A percentile compares a stretch with the other conserved stretches of the same genome.
These are phyloP conservation scores for Xanthoconium stramineum DNA, from an alignment of 768 basidiomycete species.

Conservation along the genomic window DNA sequence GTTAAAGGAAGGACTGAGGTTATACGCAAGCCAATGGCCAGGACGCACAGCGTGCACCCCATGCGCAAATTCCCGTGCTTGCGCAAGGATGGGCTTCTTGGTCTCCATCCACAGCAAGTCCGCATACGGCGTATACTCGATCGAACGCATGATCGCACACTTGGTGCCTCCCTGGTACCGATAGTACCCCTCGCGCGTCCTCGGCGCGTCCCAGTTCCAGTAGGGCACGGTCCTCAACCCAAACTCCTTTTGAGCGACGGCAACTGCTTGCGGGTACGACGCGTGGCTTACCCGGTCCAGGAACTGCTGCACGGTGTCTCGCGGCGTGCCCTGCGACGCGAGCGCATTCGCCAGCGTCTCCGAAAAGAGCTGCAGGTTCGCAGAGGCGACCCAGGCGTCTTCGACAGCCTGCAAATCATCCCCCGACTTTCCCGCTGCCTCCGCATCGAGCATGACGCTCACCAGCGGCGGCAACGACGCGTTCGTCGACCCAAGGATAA, in stretches of 20 bases:
- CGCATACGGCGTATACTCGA: conserved; percentile 92
- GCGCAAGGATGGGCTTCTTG: conserved; percentile 86
- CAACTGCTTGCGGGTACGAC: conserved; percentile 66
- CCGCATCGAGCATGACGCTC: conserved; percentile 79
- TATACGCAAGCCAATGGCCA: conserved; percentile 95
- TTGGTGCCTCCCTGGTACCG: conserved; percentile 96
- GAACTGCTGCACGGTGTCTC: conserved; percentile 58
- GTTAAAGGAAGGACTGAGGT: conserved; percentile 90
- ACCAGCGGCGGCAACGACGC: conserved; percentile 66
- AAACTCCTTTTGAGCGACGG: conserved; percentile 77
- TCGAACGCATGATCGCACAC: conserved; percentile 87
- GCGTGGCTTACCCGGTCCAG: conserved; percentile 56
- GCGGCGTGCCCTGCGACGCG: conserved; percentile 51
- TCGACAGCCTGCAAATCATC: conserved; percentile 82
- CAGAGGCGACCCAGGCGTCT: conserved; percentile 79
- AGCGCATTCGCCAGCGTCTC: conserved; percentile 67
- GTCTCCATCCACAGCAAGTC: conserved; percentile 97
- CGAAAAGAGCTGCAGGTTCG: conserved; percentile 78
- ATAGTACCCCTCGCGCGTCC: conserved; percentile 96
- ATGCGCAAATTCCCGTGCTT: conserved; percentile 88
- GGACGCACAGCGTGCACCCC: conserved; percentile 84
- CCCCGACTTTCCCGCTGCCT: conserved; percentile 75
- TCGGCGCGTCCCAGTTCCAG: conserved; percentile 94
- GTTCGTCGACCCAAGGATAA: conserved; percentile 93
- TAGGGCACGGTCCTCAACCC: conserved; percentile 70